Percentiles rank a stretch among this genome's conserved stretches.
Evolutionary conservation across 2,329 filamentous ascomycete genomes (phyloP).

Genomic region (Cytospora paraplurivora): DNA sequence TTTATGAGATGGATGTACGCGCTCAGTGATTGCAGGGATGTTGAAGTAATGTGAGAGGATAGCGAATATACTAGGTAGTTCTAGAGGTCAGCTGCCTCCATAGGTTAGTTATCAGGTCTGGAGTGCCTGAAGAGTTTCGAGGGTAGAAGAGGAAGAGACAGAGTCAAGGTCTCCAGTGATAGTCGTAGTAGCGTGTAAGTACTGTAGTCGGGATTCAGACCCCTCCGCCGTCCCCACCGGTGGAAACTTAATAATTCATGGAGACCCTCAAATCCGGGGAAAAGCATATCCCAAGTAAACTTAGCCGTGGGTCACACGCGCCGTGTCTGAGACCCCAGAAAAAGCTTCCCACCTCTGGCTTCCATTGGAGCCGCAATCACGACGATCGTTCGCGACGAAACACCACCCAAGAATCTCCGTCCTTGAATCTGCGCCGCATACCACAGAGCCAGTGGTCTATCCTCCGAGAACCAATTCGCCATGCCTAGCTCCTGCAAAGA

Average conservation of each 20-base stretch:
- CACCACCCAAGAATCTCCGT: not conserved
- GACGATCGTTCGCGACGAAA: not conserved
- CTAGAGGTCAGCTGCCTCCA: not conserved
- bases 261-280: not conserved
- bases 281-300: not conserved
- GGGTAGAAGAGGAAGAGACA: too few species aligned
- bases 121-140: too few species aligned
- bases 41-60: not conserved
- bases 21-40: not conserved
- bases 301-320: not conserved
- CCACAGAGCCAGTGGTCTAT: constrained; percentile 13
- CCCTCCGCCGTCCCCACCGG: too few species aligned
- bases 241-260: not conserved
- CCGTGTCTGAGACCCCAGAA: not conserved
- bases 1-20: constrained; percentile 7
- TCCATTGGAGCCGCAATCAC: constrained; percentile 1
- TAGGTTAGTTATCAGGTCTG: too few species aligned
- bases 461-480: constrained; percentile 34
- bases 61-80: not conserved
- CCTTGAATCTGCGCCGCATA: not conserved
- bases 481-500: constrained; percentile 98
- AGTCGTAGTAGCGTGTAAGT: too few species aligned
- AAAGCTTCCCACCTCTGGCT: not conserved
- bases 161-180: too few species aligned
- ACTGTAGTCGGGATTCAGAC: too few species aligned